Conservation (phyloP, 176 grass and related monocot species). For the Aegilops sharonensis region DNA sequence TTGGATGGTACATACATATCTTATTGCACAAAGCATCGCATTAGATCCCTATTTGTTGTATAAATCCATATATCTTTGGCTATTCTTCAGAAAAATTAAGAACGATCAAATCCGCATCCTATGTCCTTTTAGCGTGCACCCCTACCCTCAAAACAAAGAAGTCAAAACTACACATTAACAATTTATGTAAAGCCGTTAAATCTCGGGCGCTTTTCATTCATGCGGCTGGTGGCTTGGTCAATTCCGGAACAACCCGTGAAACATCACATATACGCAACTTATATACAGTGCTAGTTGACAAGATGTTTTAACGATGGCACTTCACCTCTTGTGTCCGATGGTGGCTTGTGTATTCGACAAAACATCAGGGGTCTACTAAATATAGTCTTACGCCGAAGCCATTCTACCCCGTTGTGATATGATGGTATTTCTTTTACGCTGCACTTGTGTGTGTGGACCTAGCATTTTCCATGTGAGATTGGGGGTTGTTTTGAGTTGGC, state of each 20-base stretch:
- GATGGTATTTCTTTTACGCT: background rate
- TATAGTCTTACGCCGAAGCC: background rate
- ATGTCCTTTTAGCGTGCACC: no score
- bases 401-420: background rate
- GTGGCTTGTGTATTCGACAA: background rate
- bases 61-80: background rate
- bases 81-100: no score
- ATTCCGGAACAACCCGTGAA: no score
- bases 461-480: conserved; percentile 5
- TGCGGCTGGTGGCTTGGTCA: background rate
- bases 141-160: background rate
- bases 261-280: background rate
- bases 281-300: background rate
- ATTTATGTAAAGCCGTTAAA: background rate
- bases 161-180: background rate
- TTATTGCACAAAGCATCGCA: background rate
- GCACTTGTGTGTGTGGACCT: background rate
- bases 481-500: conserved; percentile 15
- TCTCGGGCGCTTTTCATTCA: background rate
- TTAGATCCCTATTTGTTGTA: background rate
- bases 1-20: background rate
- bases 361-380: background rate
- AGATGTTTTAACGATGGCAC: background rate
- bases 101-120: no score
- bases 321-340: background rate